phyloP scores from a whole-genome alignment of 306 rosid genomes.

The Cucumis melo region DNA sequence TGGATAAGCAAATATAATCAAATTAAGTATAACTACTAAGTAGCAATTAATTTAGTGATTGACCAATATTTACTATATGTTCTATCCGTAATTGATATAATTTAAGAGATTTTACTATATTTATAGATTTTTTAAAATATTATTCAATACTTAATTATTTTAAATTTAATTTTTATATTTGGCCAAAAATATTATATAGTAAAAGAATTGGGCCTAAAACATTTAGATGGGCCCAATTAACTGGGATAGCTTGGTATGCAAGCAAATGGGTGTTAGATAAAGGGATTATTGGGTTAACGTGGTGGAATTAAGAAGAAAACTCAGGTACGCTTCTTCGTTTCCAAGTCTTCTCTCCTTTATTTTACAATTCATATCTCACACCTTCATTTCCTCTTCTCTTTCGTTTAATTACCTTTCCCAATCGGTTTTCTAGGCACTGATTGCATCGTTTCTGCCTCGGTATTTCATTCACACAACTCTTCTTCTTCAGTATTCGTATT shows the following conservation, averaged over 20 bases:
- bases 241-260: background rate
- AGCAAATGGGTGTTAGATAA: background rate
- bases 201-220: background rate
- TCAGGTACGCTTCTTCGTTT: conserved; percentile 7
- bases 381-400: background rate
- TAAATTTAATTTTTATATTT: too few species aligned
- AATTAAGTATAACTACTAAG: too few species aligned
- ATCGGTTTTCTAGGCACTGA: background rate
- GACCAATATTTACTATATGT: too few species aligned
- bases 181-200: too few species aligned
- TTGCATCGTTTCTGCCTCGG: background rate
- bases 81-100: too few species aligned
- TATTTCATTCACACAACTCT: background rate
- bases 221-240: background rate
- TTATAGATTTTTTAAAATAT: too few species aligned
- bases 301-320: background rate
- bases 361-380: background rate
- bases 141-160: too few species aligned
- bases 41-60: too few species aligned
- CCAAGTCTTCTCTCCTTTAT: background rate
- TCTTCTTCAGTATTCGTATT: background rate
- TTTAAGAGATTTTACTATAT: too few species aligned
- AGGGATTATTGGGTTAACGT: background rate
- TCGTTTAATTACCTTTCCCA: background rate
- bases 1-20: too few species aligned